These are phyloP conservation scores for Jatropha podagrica DNA, from an alignment of 441 rosid genomes.

Conservation along the genomic window DNA sequence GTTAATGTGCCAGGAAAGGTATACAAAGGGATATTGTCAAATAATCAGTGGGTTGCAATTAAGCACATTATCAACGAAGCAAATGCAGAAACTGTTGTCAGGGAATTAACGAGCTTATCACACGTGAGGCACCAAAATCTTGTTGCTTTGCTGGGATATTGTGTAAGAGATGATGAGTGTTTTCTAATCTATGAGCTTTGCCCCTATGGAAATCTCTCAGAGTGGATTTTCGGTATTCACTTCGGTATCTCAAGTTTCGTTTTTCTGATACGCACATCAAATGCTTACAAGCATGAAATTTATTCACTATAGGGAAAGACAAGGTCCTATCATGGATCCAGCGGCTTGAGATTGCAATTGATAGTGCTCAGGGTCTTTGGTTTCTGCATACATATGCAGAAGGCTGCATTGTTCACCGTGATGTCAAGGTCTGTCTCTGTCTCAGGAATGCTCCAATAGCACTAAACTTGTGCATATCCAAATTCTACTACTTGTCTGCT, in stretches of 20 bases:
- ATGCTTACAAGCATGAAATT: background rate
- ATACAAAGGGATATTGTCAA: slow-evolving; percentile 46
- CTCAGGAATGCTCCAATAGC: too few species aligned
- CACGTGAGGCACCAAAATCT: slow-evolving; percentile 47
- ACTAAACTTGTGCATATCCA: too few species aligned
- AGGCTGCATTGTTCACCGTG: slow-evolving; percentile 66
- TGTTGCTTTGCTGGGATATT: slow-evolving; percentile 48
- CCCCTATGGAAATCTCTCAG: slow-evolving; percentile 51
- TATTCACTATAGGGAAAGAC: slow-evolving; percentile 38
- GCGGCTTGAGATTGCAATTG: slow-evolving; percentile 56
- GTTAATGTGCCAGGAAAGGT: slow-evolving; percentile 44
- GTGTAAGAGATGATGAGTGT: slow-evolving; percentile 43
- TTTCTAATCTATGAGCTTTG: slow-evolving; percentile 57
- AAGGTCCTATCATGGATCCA: slow-evolving; percentile 51
- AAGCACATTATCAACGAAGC: slow-evolving; percentile 55
- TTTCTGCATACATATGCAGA: slow-evolving; percentile 58
- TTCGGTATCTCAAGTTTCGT: background rate
- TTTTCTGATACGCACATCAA: background rate
- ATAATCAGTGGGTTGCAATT: slow-evolving; percentile 41
- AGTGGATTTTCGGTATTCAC: slow-evolving; percentile 49
- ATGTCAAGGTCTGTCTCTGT: slow-evolving; percentile 43
- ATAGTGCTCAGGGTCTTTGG: slow-evolving; percentile 47
- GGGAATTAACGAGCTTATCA: slow-evolving; percentile 51
- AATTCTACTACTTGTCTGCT: background rate
- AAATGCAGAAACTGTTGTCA: slow-evolving; percentile 42